Percentiles rank a stretch among this genome's conserved stretches.
Evolutionary conservation across 306 rosid genomes (phyloP).

Genomic region (Lupinus albus): DNA sequence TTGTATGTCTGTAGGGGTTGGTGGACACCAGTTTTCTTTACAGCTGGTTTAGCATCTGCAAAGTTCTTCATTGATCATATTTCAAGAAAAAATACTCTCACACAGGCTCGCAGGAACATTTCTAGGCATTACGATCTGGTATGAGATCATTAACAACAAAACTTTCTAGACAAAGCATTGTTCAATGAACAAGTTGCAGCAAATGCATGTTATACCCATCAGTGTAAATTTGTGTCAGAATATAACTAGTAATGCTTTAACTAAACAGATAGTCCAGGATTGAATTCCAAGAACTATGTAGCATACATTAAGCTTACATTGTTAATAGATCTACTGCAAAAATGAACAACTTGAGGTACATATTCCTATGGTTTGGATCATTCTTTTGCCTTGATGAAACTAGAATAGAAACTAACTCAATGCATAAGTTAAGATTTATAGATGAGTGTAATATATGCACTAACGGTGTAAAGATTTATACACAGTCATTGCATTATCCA

Average conservation of each 20-base stretch:
- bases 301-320: neutral
- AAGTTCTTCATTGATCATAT: conserved; percentile 71
- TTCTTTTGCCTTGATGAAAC: conserved; percentile 31
- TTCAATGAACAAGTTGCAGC: conserved; percentile 10
- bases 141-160: conserved; percentile 31
- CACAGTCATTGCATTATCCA: no score
- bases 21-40: conserved; percentile 88
- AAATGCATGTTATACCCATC: neutral
- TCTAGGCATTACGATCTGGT: conserved; percentile 92
- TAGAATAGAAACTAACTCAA: neutral
- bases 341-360: conserved; percentile 1
- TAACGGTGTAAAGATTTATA: no score
- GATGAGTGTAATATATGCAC: no score
- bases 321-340: neutral
- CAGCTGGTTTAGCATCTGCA: conserved; percentile 76
- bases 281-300: conserved; percentile 2
- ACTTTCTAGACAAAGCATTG: neutral
- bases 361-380: neutral
- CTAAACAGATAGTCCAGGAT: neutral
- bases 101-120: conserved; percentile 87
- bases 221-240: neutral
- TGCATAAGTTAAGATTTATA: neutral
- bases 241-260: neutral
- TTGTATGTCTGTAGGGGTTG: conserved; percentile 64
- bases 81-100: conserved; percentile 79